Evolutionary conservation across 441 rosid genomes (phyloP), one percentile per base, ranked within the genome.

Genomic region (Pelargonium citronellum): DNA sequence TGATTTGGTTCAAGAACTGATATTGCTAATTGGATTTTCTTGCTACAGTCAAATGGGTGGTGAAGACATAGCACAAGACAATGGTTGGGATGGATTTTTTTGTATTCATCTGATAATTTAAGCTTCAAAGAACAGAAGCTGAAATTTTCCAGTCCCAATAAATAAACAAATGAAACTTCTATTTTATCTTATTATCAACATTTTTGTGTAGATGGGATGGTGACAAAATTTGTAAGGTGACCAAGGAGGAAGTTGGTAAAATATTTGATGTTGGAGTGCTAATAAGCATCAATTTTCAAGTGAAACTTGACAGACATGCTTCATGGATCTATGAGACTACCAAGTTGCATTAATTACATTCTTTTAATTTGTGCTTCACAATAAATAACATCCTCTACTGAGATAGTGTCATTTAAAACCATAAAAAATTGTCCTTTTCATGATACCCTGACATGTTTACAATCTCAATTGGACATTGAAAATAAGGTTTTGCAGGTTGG

Each of bases 271-370:
- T 51, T 53, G 69, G 68, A 70, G 24, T 27, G 30, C 30, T 27
- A 1, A 27, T 17, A 72, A 74, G 39, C 73, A 70, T 41, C 67
- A 73, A 67, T 69, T 87, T 87, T 74, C 74, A 77, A 81, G 71
- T 57, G 68, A 78, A 81, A 69, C 78, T 47, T 79, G 88, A 85
- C 92, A 82, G 87, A 87, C 83, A 87, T 86, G 79, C 89, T 78
- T 75, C 86, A 69, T 75, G 67, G 81, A 79, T 79, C 80, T 69
- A 66, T 77, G 78, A 74, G 76, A 78, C 47, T 27, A 27, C 30
- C 30, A 27, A 27, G 30, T 27, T 27, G 30, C 3, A 27, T 27
- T 27, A 27, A 27, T 27, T 27, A 27, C 30, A 27, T 27, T 27
- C 30, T 27, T 27, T 27, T 27, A 27, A 27, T 27, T 27, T 27